Evolutionary conservation across 1,284 basidiomycete species (phyloP), one percentile per base, ranked within the genome.

Genomic region (Ustilago bromivora): DNA sequence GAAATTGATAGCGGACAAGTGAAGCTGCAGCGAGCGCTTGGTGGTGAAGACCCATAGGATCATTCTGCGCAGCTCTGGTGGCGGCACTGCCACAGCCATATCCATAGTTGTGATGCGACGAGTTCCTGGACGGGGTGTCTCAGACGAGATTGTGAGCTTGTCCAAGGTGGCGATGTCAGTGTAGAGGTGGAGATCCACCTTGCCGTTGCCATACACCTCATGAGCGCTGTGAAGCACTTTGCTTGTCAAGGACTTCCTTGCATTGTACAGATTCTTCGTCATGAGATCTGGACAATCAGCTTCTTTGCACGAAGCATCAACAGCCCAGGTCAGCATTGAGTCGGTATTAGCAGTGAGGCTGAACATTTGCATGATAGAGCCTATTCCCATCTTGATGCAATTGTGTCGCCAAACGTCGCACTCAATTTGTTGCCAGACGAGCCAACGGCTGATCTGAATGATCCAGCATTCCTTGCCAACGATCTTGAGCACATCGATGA

Each of bases 1-100:
- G 64, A 84, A 85, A 15, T 70, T 41, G 54, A 85, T 74, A 9
- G 84, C 82, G 17, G 82, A 83, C 5, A 82, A 75, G 47, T 84
- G 81, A n/a, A 85, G 73, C 60, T 84, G 82, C 15, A 85, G 70
- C 35, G 78, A 78, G 67, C 82, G 76, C 62, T 85, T 84, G 53
- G 71, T 73, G 23, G 83, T 84, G 55, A 85, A 85, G 6, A 80
- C 71, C 32, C 79, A 77, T 38, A 85, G 60, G 57, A 85, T 80
- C 3, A 57, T 46, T 17, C 78, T 69, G n/a, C 84, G 82, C 47
- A 85, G 73, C 19, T 79, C 81, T 40, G 82, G 72, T 15, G 84
- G 78, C 34, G 71, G 64, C 35, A 13, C 38, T 12, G 38, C 31
- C 31, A 40, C 15, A 3, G 57, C 47, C 19, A 19, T 19, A 19